Evolutionary conservation across 129 eudicot species (phyloP), one percentile per base, ranked within the genome.

Genomic region (Pittosporum tobira): DNA sequence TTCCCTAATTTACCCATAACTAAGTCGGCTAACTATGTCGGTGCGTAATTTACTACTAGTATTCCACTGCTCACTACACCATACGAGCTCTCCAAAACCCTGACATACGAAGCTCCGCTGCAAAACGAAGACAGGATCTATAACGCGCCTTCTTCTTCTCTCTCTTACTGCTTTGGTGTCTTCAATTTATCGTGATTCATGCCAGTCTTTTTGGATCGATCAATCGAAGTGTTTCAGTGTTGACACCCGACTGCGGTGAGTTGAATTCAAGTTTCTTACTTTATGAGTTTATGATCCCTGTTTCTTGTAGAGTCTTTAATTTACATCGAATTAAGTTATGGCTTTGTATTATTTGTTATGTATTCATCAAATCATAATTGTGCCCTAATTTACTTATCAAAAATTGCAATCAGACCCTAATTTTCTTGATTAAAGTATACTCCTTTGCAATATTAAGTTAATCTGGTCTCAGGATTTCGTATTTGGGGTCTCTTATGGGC

Each of bases 81-180:
- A n/a, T n/a, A n/a, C n/a, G n/a, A n/a, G n/a, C 49, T 16, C 19
- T n/a, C 42, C 43, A 16, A 29, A 55, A 55, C 60, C 60, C 27
- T 18, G n/a, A n/a, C n/a, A 30, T 54, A 42, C 1, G 6, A n/a
- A 16, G 19, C 5, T n/a, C 44, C 15, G 20, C 49, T 21, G 18
- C 21, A 2, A 40, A 40, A n/a, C 15, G 46, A 14, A 14, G 46
- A 2, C n/a, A 11, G 15, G 3, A n/a, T n/a, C 45, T 14, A 1
- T 38, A 8, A 12, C n/a, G n/a, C 45, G 16, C 18, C 18, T 40
- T 3, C n/a, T 10, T 40, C 46, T 40, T 4, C n/a, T 1, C 3
- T 40, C n/a, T 13, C 4, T 9, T 14, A 10, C 46, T 40, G 15
- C 3, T 40, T 4, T 3, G 14, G 46, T 40, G 2, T 40, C 46